These are phyloP conservation scores for Fraxinus sp. DNA, from an alignment of 305 asterid genomes.

Conservation along the genomic window DNA sequence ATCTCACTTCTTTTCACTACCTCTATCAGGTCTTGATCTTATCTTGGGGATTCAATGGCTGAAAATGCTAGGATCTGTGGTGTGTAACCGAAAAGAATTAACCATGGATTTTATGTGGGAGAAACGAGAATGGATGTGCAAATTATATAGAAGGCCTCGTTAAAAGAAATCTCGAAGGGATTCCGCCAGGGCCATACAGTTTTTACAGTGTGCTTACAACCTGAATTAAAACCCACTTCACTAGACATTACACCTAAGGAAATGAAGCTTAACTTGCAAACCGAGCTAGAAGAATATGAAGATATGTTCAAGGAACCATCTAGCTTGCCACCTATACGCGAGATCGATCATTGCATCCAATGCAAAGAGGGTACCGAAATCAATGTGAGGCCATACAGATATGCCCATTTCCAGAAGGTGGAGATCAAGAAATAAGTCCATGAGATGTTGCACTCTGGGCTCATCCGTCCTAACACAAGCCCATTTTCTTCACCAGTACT, in stretches of 20 bases:
- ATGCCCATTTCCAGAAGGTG: slow-evolving; percentile 8
- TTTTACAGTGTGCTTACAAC: not conserved
- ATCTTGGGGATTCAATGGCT: not conserved
- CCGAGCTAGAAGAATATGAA: not conserved
- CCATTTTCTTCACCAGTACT: not conserved
- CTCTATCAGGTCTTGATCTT: not conserved
- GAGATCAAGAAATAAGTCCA: slow-evolving; percentile 16
- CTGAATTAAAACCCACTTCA: not conserved
- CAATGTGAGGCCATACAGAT: slow-evolving; percentile 12
- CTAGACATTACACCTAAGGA: not conserved
- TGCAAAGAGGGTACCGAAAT: not conserved
- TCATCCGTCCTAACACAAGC: not conserved
- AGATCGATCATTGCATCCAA: not conserved
- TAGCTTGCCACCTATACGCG: not conserved
- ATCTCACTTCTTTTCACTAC: not conserved
- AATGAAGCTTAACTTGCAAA: not conserved
- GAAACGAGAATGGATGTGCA: not conserved
- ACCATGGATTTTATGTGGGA: not conserved
- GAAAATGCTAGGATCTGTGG: not conserved
- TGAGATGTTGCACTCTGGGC: not conserved
- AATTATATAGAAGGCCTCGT: not conserved
- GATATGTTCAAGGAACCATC: not conserved
- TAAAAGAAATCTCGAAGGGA: not conserved
- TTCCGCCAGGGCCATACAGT: not conserved
- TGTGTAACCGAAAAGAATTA: too few relatives aligned